Conservation (phyloP, 768 basidiomycete species). For the Psilocybe tampanensis region DNA sequence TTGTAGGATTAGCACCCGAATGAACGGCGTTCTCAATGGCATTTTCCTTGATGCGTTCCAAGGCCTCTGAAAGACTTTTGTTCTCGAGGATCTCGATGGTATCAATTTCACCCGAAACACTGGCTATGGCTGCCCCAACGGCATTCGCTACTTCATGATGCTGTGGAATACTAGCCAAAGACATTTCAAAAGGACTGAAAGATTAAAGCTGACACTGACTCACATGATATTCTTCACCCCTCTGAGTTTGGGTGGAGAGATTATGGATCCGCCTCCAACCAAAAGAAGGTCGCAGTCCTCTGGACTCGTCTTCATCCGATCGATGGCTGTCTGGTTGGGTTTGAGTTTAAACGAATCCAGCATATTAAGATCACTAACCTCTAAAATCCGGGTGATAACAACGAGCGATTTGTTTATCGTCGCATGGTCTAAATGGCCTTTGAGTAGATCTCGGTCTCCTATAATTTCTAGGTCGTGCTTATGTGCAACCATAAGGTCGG, state of each 20-base stretch:
- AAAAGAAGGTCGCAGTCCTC: slow-evolving; percentile 59
- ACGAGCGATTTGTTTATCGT: slow-evolving; percentile 15
- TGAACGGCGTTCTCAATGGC: slow-evolving; percentile 46
- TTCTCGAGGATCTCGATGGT: slow-evolving; percentile 43
- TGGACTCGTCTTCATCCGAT: slow-evolving; percentile 66
- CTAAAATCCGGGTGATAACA: slow-evolving; percentile 25
- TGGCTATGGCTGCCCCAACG: slow-evolving; percentile 53
- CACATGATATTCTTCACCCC: slow-evolving; percentile 49
- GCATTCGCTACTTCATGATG: slow-evolving; percentile 60
- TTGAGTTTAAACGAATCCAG: neutral
- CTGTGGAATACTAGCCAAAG: slow-evolving; percentile 24
- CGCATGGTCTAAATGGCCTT: slow-evolving; percentile 12
- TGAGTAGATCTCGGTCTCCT: slow-evolving; percentile 19
- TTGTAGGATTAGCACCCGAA: slow-evolving; percentile 45
- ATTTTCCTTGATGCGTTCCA: slow-evolving; percentile 34
- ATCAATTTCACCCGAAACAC: slow-evolving; percentile 47
- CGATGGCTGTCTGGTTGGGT: slow-evolving; percentile 47
- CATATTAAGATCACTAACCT: slow-evolving; percentile 19
- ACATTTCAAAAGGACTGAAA: neutral
- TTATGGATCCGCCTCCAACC: slow-evolving; percentile 67
- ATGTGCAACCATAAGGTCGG: slow-evolving; percentile 52
- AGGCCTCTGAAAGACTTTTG: slow-evolving; percentile 32
- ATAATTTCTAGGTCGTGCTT: slow-evolving; percentile 14
- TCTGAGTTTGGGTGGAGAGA: slow-evolving; percentile 50
- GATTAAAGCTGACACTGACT: neutral